Conservation (phyloP, 2,329 filamentous ascomycete genomes). For the Penicillium sclerotigenum region DNA sequence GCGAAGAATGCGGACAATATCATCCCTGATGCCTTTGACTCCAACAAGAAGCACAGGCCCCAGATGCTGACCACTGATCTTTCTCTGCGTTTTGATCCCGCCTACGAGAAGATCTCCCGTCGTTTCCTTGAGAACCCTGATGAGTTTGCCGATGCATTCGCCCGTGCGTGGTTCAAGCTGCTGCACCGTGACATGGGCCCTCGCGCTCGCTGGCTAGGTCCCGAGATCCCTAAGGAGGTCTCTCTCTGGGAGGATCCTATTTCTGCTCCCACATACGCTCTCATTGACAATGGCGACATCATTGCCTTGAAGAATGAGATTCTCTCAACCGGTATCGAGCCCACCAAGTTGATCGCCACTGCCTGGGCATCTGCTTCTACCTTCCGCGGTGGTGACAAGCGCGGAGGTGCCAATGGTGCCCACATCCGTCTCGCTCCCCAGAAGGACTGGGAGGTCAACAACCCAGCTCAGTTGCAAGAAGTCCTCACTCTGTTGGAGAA, state of each 20-base stretch:
- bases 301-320: constrained; percentile 66
- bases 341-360: constrained; percentile 60
- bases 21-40: constrained; percentile 69
- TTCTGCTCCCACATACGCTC: constrained; percentile 55
- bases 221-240: constrained; percentile 67
- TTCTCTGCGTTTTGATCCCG: constrained; percentile 66
- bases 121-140: constrained; percentile 67
- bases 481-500: constrained; percentile 61
- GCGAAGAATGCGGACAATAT: constrained; percentile 65
- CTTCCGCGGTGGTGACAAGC: constrained; percentile 75
- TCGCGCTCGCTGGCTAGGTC: constrained; percentile 66
- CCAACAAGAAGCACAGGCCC: constrained; percentile 69
- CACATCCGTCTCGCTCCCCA: constrained; percentile 72
- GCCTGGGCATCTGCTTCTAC: constrained; percentile 70
- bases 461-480: constrained; percentile 62
- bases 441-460: constrained; percentile 71
- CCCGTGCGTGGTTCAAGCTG: constrained; percentile 78
- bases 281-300: constrained; percentile 63
- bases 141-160: constrained; percentile 66
- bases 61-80: constrained; percentile 75
- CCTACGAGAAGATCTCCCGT: constrained; percentile 72
- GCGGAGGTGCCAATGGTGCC: constrained; percentile 75
- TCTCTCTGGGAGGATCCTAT: constrained; percentile 75
- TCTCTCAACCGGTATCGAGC: constrained; percentile 58
- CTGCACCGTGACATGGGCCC: constrained; percentile 77